phyloP scores from a whole-genome alignment of 495 filamentous ascomycete genomes.

The Echria macrotheca region DNA sequence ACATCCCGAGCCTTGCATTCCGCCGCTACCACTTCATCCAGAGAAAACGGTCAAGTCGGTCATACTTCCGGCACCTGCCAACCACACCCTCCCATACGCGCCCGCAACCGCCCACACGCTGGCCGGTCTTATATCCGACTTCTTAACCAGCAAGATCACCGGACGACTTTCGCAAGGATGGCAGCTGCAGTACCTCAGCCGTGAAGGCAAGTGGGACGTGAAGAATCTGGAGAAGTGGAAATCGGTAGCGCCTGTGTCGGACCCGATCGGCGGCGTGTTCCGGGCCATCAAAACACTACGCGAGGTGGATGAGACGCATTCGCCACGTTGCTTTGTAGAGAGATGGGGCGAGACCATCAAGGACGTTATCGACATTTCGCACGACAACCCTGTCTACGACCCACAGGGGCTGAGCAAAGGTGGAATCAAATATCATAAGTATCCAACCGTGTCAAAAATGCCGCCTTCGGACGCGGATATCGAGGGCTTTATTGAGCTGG shows the following conservation, averaged over 20 bases:
- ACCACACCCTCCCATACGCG: constrained; percentile 80
- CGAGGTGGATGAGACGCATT: constrained; percentile 79
- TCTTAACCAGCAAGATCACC: constrained; percentile 68
- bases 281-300: constrained; percentile 83
- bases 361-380: constrained; percentile 81
- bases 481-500: constrained; percentile 66
- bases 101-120: constrained; percentile 69
- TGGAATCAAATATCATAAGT: constrained; percentile 78
- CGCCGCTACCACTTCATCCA: constrained; percentile 36
- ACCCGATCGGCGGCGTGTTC: constrained; percentile 69
- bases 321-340: constrained; percentile 64
- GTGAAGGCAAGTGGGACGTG: constrained; percentile 93
- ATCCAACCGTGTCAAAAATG: constrained; percentile 87
- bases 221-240: constrained; percentile 95
- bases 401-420: constrained; percentile 65
- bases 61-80: constrained; percentile 71
- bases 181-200: constrained; percentile 82
- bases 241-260: constrained; percentile 68
- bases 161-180: constrained; percentile 74
- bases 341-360: constrained; percentile 60
- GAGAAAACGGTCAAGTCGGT: constrained; percentile 59
- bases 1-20: constrained; percentile 40
- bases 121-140: constrained; percentile 75
- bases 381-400: constrained; percentile 80
- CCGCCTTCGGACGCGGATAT: constrained; percentile 76